Evolutionary conservation across 805 yeast genomes (phyloP), one percentile per base, ranked within the genome.

Genomic region (Isabelozyma pseudorhagii): DNA sequence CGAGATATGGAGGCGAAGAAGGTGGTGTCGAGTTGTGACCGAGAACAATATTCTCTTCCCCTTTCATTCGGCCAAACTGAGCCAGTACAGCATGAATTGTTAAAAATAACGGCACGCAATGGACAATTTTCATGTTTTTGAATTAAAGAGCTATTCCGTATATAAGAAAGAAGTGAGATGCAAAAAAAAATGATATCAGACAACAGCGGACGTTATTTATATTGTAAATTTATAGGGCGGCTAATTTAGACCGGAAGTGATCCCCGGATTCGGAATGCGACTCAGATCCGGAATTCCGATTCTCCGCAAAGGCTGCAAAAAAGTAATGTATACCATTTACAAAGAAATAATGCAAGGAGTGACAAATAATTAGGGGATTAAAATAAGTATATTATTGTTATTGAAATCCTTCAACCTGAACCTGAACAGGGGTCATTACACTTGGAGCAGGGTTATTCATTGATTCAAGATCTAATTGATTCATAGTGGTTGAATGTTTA

Each of bases 371-470:
- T 38, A 38, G 11, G 18, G 17, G 14, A n/a, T 38, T 8, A 38
- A 5, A 38, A 11, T 11, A 9, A 38, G 1, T 10, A 31, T 4
- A 31, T 31, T 17, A 38, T n/a, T 38, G 27, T 38, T 21, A 36
- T 25, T 44, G 46, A 42, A 42, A 42, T n/a, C 45, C 45, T 42
- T 42, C 45, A 11, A 42, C 45, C 8, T 42, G 42, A 8, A 73
- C 78, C 48, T 72, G 78, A 9, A 74, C 68, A 8, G 71, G 74
- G 0, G 78, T 70, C 9, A 74, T 63, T 5, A 72, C 68, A 48
- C 62, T 71, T 1, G 77, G 75, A 3, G 77, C 69, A 9, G 64
- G 58, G 38, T 56, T 61, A 17, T 58, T 55, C 6, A 63, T 48
- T 9, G 64, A 46, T 28, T 67, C 71, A 27, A 67, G 48, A 36